Percentiles rank a stretch among this genome's conserved stretches.
Evolutionary conservation across 306 rosid species (phyloP).

Genomic region (Fragaria iinumae): DNA sequence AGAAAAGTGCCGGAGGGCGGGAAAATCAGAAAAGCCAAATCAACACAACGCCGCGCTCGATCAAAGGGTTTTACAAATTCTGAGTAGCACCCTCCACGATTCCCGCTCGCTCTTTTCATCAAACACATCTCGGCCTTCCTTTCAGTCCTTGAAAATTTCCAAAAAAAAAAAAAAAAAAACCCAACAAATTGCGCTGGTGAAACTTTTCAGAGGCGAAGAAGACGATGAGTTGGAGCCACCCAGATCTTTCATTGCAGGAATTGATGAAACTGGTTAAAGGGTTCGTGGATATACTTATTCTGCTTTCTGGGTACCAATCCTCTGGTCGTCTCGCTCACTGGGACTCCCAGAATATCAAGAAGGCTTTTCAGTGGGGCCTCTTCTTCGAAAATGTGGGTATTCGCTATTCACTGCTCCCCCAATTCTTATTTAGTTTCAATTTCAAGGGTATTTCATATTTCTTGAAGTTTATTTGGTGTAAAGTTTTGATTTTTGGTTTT

Average conservation of each 20-base stretch:
- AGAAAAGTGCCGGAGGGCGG: neutral
- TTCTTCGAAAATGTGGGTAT: slow-evolving; percentile 40
- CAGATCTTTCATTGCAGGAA: slow-evolving; percentile 23
- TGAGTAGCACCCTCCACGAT: no score
- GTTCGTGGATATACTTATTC: slow-evolving; percentile 41
- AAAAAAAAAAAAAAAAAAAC: neutral
- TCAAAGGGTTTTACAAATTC: neutral
- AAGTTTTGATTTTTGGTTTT: neutral
- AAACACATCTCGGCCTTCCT: neutral
- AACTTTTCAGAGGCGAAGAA: neutral
- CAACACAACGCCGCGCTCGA: neutral
- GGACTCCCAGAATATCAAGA: slow-evolving; percentile 34
- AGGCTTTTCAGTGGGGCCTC: slow-evolving; percentile 38
- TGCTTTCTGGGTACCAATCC: slow-evolving; percentile 45
- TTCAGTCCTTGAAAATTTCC: neutral
- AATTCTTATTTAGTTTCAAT: neutral
- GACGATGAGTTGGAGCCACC: slow-evolving; percentile 40
- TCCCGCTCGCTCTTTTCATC: no score
- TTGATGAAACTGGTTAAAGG: slow-evolving; percentile 35
- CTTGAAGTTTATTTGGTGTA: neutral
- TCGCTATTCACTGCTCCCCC: neutral
- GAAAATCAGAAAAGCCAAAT: neutral
- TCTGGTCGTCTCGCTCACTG: slow-evolving; percentile 41
- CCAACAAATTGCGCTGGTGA: neutral
- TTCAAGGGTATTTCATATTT: neutral